These are phyloP conservation scores for Hymenoscyphus fructigenus DNA, from an alignment of 2,329 filamentous ascomycete species.

Conservation along the genomic window DNA sequence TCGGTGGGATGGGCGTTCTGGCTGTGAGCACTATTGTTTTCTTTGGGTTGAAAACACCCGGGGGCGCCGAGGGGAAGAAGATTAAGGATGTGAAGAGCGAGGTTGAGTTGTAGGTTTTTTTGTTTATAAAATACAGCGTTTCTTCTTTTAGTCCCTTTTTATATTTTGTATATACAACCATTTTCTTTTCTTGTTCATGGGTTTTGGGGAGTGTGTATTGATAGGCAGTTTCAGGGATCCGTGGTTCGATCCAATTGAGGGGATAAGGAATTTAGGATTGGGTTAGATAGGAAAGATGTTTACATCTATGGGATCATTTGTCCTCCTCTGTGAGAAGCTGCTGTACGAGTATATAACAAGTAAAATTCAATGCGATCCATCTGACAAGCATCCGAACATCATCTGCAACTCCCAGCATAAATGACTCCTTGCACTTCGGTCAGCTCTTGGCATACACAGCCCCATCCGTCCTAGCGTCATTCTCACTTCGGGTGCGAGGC, in stretches of 20 bases:
- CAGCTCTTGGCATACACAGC: neutral
- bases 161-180: neutral
- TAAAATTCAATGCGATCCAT: too few relatives aligned
- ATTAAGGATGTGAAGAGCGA: slow-evolving; percentile 14
- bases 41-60: slow-evolving; percentile 57
- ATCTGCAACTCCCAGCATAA: neutral
- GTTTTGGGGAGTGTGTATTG: too few relatives aligned
- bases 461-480: neutral
- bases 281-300: too few relatives aligned
- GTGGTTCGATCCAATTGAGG: too few relatives aligned
- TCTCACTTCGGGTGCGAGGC: too few relatives aligned
- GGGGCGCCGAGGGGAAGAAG: slow-evolving; percentile 30
- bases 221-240: too few relatives aligned
- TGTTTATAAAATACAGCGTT: neutral
- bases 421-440: neutral
- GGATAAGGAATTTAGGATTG: too few relatives aligned
- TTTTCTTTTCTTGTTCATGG: too few relatives aligned
- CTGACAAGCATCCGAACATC: neutral
- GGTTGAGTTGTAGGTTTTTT: slow-evolving; percentile 6
- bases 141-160: neutral
- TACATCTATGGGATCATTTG: too few relatives aligned
- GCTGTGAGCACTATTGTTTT: slow-evolving; percentile 72
- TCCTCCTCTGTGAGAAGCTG: too few relatives aligned
- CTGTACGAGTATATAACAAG: too few relatives aligned
- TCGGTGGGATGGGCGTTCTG: slow-evolving; percentile 79